Evolutionary conservation across 495 filamentous ascomycete genomes (phyloP).

Genomic region (Umbilicaria muhlenbergii): DNA sequence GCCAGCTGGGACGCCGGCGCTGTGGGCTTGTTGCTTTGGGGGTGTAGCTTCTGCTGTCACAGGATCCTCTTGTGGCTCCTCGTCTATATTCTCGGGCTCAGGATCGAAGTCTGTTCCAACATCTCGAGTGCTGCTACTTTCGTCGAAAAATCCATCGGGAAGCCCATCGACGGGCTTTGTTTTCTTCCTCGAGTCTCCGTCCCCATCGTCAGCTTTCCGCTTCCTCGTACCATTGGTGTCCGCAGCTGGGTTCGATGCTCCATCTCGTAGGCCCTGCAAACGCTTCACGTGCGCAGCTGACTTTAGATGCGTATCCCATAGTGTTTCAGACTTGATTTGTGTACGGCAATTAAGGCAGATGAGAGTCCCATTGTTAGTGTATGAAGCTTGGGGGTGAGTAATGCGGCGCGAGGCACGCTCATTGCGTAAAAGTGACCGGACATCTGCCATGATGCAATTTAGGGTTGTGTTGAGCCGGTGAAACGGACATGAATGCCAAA

Average conservation of each 20-base stretch:
- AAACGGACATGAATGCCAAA: too few species aligned
- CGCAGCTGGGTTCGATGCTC: not conserved
- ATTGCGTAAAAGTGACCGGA: conserved; percentile 64
- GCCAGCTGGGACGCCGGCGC: not conserved
- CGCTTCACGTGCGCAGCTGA: conserved; percentile 27
- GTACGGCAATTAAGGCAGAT: conserved; percentile 43
- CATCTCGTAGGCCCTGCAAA: conserved; percentile 5
- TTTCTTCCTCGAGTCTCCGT: conserved; percentile 32
- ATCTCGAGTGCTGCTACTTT: conserved; percentile 14
- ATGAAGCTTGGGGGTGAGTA: conserved; percentile 45
- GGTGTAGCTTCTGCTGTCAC: conserved; percentile 6
- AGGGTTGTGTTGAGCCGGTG: too few species aligned
- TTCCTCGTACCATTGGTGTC: conserved; percentile 31
- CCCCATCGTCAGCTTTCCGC: conserved; percentile 36
- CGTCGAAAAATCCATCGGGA: conserved; percentile 13
- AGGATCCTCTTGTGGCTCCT: conserved; percentile 20
- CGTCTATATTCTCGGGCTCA: conserved; percentile 5
- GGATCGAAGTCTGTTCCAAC: conserved; percentile 11
- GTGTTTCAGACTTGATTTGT: conserved; percentile 40
- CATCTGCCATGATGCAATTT: conserved; percentile 52
- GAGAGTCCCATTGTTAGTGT: conserved; percentile 43
- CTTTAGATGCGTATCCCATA: conserved; percentile 43
- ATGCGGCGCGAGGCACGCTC: conserved; percentile 66
- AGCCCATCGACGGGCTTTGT: conserved; percentile 17
- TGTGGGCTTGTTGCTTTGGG: not conserved